Evolutionary conservation across 2,329 filamentous ascomycete genomes (phyloP).

Genomic region (Sporothrix brasiliensis): DNA sequence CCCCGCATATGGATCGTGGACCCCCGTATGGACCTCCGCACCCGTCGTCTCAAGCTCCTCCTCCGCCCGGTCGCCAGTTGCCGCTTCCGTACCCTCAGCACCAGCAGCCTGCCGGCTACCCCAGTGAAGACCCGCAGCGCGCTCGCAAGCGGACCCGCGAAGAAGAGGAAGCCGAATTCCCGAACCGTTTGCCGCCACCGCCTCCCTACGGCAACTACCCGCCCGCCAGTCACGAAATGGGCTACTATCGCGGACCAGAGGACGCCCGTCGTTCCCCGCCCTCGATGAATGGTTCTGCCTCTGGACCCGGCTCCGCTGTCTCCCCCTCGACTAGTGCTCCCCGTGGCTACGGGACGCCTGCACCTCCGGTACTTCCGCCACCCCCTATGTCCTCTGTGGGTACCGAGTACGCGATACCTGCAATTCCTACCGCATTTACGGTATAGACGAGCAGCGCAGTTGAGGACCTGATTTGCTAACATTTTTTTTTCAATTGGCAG

Average conservation of each 20-base stretch:
- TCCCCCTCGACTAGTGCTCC: constrained; percentile 44
- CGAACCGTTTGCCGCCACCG: constrained; percentile 33
- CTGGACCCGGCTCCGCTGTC: constrained; percentile 43
- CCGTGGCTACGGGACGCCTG: constrained; percentile 44
- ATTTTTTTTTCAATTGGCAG: constrained; percentile 36
- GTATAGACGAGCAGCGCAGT: not conserved
- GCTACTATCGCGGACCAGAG: constrained; percentile 33
- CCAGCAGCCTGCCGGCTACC: constrained; percentile 25
- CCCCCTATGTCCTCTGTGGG: constrained; percentile 35
- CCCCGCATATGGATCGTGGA: constrained; percentile 25
- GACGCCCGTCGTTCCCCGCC: constrained; percentile 34
- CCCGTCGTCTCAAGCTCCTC: constrained; percentile 18
- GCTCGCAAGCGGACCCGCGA: constrained; percentile 33
- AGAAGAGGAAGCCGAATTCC: constrained; percentile 34
- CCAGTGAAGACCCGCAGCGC: constrained; percentile 30
- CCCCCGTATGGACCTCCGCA: constrained; percentile 29
- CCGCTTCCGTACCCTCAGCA: constrained; percentile 40
- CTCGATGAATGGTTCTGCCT: constrained; percentile 27
- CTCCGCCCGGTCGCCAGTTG: constrained; percentile 44
- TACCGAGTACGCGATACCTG: constrained; percentile 35
- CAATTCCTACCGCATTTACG: constrained; percentile 21
- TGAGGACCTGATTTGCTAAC: constrained; percentile 26
- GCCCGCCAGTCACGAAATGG: constrained; percentile 16
- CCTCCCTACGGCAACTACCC: constrained; percentile 28
- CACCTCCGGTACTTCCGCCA: constrained; percentile 46